These are phyloP conservation scores for Globisporangium heterothallicum DNA, from an alignment of 352 stramenopile genomes.

Conservation along the genomic window DNA sequence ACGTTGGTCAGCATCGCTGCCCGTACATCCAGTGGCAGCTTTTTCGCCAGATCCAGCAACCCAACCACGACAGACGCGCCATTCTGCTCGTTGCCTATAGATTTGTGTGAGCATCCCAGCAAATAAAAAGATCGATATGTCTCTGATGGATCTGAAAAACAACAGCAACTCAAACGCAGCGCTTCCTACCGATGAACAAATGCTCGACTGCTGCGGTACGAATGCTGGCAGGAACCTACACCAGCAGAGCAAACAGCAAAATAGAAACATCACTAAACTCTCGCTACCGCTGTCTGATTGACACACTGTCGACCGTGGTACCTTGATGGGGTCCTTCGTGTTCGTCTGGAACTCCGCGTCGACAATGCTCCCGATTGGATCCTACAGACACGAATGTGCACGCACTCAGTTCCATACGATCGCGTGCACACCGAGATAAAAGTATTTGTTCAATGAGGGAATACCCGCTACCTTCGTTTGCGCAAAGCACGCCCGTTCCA, in stretches of 20 bases:
- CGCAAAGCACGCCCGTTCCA: slow-evolving; percentile 73
- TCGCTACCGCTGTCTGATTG: too few relatives aligned
- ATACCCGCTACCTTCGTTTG: slow-evolving; percentile 37
- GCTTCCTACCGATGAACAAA: slow-evolving; percentile 32
- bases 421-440: too few relatives aligned
- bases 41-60: slow-evolving; percentile 48
- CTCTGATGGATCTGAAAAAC: too few relatives aligned
- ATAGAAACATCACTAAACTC: neutral
- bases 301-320: slow-evolving; percentile 6
- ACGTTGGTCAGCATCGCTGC: slow-evolving; percentile 65
- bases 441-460: neutral
- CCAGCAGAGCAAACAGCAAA: neutral
- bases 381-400: slow-evolving; percentile 12
- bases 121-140: neutral
- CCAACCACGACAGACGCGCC: slow-evolving; percentile 47
- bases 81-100: slow-evolving; percentile 25
- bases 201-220: slow-evolving; percentile 40
- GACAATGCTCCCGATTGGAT: slow-evolving; percentile 28
- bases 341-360: slow-evolving; percentile 42
- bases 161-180: neutral
- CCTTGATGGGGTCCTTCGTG: slow-evolving; percentile 30
- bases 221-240: slow-evolving; percentile 34
- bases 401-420: too few relatives aligned
- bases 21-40: slow-evolving; percentile 59
- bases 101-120: neutral